Conservation (phyloP, 2,329 filamentous ascomycete genomes). For the Pseudocercospora fuligena region DNA sequence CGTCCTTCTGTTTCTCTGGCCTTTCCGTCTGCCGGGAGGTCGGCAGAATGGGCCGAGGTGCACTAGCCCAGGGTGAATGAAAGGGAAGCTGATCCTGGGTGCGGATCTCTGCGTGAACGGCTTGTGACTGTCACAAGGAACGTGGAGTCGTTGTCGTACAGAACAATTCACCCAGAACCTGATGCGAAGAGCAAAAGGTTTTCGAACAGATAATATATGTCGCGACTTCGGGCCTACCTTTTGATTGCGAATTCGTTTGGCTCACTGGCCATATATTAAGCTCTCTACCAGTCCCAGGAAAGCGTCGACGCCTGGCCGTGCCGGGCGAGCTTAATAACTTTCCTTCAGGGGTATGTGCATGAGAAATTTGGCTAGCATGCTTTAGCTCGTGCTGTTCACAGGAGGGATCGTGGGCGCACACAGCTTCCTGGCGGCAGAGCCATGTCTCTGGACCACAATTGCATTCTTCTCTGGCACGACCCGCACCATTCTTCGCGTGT, state of each 20-base stretch:
- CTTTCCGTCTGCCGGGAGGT: not conserved
- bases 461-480: not conserved
- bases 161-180: not conserved
- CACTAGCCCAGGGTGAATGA: not conserved
- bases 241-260: not conserved
- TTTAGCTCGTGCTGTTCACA: slow-evolving; percentile 7
- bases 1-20: not conserved
- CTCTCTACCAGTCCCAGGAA: not conserved
- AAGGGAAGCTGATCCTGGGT: not conserved
- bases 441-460: not conserved
- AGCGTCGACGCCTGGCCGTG: slow-evolving; percentile 1
- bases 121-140: not conserved
- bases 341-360: not conserved
- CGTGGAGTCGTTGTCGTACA: not conserved
- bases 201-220: not conserved
- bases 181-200: not conserved
- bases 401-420: not conserved
- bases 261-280: not conserved
- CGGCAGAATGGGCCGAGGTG: not conserved
- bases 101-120: slow-evolving; percentile 3
- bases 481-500: not conserved
- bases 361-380: slow-evolving; percentile 6
- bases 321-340: not conserved
- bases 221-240: not conserved
- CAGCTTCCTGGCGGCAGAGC: not conserved